These are phyloP conservation scores for Clonostachys solani DNA, from an alignment of 2,329 filamentous ascomycete species.

Conservation along the genomic window DNA sequence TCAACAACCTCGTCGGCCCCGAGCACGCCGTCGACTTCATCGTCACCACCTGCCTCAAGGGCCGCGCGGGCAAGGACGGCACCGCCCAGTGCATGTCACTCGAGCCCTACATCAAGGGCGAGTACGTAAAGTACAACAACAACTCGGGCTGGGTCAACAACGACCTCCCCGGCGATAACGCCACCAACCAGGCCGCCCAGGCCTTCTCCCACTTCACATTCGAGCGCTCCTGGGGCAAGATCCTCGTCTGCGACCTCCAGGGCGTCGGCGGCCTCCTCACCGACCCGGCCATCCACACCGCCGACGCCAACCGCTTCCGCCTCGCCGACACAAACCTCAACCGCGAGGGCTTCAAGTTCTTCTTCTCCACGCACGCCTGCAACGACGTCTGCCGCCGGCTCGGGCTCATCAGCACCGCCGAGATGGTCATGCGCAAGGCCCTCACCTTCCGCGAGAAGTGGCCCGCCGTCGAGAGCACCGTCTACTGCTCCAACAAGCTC, in stretches of 20 bases:
- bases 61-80: conserved; percentile 1
- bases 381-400: conserved; percentile 22
- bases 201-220: conserved; percentile 37
- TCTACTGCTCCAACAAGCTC: conserved; percentile 33
- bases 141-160: conserved; percentile 24
- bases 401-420: conserved; percentile 14
- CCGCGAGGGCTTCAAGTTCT: conserved; percentile 28
- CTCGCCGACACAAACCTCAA: conserved; percentile 23
- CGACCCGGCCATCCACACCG: conserved; percentile 29
- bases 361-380: conserved; percentile 27
- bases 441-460: conserved; percentile 21
- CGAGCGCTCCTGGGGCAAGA: conserved; percentile 27
- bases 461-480: conserved; percentile 18
- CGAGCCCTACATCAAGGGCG: conserved; percentile 26
- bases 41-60: conserved; percentile 21
- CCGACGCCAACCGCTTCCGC: conserved; percentile 21
- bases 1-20: conserved; percentile 20
- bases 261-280: conserved; percentile 27
- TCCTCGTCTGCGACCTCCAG: conserved; percentile 28
- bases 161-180: conserved; percentile 6
- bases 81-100: conserved; percentile 18
- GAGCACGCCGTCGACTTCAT: conserved; percentile 24
- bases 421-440: conserved; percentile 10
- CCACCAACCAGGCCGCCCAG: conserved; percentile 23
- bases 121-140: conserved; percentile 32